Base-by-base conservation (phyloP, 2,329 filamentous ascomycete species). In the Fusarium clavum region DNA sequence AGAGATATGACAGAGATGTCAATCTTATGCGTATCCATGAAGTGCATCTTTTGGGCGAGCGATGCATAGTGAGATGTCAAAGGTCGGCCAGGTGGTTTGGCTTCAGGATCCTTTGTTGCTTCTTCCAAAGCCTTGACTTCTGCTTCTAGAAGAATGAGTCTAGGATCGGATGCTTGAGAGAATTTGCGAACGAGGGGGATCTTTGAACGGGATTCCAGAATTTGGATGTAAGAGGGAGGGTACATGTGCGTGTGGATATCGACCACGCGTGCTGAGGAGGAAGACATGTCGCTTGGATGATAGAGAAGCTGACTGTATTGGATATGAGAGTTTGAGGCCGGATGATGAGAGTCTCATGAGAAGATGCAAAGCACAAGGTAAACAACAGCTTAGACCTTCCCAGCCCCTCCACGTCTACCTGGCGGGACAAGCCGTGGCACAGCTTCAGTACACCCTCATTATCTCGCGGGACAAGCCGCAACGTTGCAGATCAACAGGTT, bases 11-110 rank as follows among this genome's bases (percentile, higher is more conserved):
- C 92, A 2, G 92, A 96, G 69, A 91, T 89, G 79, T 92, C 87
- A 78, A 98, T 97, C 56, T 83, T 83, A 81, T 98, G 94, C 18
- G 85, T 87, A 78, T 94, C 86, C 94, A 98, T 98, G 82, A 98
- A 97, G 51, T 88, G 85, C 16, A 97, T 85, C 77, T 97, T 98
- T 73, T 93, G 86, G 18, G 84, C 82, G 61, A 97, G 90, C 46
- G 93, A 92, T 67, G 91, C 93, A 84, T 95, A 98, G 75, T 94
- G 92, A 1, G 89, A 84, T 24, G 94, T 95, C 45, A 98, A 88
- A 6, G 94, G 94, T 6, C 94, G 90, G 40, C 94, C 94, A 5
- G 92, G 90, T 11, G 88, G 86, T 46, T 85, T 88, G 22, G 83
- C 82, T 4, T 84, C 78, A 25, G 85, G 80, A 77, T 90, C 85